phyloP scores from a whole-genome alignment of 805 yeast species.

The Zygosaccharomyces rouxii region DNA sequence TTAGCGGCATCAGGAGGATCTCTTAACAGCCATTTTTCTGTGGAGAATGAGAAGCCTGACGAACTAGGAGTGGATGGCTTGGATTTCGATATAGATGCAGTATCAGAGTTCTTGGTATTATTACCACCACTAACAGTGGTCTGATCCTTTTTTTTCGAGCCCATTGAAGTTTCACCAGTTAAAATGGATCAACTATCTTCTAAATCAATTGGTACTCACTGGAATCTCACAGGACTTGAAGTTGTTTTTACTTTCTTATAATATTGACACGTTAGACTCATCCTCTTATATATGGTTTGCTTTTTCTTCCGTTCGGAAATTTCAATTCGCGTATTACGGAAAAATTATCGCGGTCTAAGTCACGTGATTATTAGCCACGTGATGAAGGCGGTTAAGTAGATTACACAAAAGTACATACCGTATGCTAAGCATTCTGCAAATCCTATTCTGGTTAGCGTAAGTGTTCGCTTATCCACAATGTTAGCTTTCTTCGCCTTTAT shows the following conservation, averaged over 20 bases:
- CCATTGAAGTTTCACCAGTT: not conserved
- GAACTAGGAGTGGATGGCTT: not conserved
- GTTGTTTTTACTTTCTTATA: not conserved
- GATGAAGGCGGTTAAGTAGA: no score
- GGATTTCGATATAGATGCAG: not conserved
- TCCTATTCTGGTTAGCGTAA: no score
- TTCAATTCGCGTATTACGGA: no score
- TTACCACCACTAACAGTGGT: not conserved
- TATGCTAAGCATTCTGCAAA: no score
- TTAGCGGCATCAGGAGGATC: conserved; percentile 29
- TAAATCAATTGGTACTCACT: not conserved
- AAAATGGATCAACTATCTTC: not conserved
- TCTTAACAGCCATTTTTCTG: conserved; percentile 29
- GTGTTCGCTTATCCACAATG: not conserved
- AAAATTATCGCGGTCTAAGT: no score
- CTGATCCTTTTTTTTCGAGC: not conserved
- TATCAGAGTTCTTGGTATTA: not conserved
- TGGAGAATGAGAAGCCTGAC: conserved; percentile 13
- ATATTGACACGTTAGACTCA: not conserved
- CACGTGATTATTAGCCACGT: no score
- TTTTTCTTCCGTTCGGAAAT: no score
- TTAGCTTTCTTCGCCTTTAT: not conserved
- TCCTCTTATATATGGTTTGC: no score
- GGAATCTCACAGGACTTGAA: not conserved
- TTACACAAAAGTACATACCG: no score